phyloP scores from a whole-genome alignment of 768 basidiomycete genomes.

The Ramaria sp. region DNA sequence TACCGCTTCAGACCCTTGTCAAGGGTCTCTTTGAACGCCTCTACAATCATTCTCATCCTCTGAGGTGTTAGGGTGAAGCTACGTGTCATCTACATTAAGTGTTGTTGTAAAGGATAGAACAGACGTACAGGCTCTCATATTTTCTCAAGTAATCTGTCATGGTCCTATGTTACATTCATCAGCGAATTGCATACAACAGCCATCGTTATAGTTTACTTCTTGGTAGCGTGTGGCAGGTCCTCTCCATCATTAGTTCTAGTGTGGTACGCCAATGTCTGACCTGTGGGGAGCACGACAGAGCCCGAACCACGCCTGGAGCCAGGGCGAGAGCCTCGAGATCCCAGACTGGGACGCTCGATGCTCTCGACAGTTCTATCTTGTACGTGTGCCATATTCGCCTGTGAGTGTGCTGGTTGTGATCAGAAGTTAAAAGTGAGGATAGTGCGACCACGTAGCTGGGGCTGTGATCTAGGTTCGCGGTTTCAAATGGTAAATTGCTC shows the following conservation, averaged over 20 bases:
- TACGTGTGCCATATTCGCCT: conserved; percentile 4
- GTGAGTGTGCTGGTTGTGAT: neutral
- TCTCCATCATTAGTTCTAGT: conserved; percentile 83
- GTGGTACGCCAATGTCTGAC: conserved; percentile 76
- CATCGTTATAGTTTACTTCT: conserved; percentile 48
- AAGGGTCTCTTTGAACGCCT: conserved; percentile 88
- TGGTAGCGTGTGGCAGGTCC: conserved; percentile 87
- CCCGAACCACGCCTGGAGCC: conserved; percentile 71
- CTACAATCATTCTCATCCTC: conserved; percentile 93
- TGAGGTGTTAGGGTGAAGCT: conserved; percentile 85
- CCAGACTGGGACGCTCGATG: conserved; percentile 4
- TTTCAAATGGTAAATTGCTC: too few species aligned
- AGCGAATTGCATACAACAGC: neutral
- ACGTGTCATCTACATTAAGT: neutral
- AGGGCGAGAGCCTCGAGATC: conserved; percentile 25
- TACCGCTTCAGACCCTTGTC: conserved; percentile 77
- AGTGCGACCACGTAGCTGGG: neutral
- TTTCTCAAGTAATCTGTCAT: conserved; percentile 92
- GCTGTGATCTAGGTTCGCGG: too few species aligned
- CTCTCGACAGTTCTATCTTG: conserved; percentile 6
- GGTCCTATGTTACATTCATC: conserved; percentile 40
- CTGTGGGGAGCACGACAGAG: conserved; percentile 58
- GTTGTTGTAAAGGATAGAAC: neutral
- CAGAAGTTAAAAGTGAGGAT: neutral
- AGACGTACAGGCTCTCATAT: conserved; percentile 72